Percentiles rank a stretch among this genome's conserved stretches.
phyloP scores from a whole-genome alignment of 208 protist genomes.

The Acanthamoeba polyphaga region DNA sequence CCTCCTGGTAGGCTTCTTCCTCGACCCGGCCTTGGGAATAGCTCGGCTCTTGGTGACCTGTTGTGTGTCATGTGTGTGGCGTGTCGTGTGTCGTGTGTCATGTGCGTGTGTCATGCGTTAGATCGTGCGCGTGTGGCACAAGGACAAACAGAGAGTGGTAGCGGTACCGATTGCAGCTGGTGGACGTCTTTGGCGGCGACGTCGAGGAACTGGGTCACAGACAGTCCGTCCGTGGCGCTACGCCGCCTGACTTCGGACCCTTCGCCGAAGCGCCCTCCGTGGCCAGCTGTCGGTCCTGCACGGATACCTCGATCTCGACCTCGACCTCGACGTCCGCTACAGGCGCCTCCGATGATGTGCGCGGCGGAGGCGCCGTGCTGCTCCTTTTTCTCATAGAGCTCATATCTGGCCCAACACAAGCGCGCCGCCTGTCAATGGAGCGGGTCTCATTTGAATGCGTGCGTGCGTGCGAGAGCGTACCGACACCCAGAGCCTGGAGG shows the following conservation, averaged over 20 bases:
- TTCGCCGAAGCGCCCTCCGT: conserved; percentile 21
- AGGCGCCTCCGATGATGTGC: not conserved
- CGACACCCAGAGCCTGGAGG: too few relatives aligned
- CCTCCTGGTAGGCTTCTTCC: not conserved
- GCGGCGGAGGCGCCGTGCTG: not conserved
- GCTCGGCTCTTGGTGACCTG: not conserved
- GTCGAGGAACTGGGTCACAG: not conserved
- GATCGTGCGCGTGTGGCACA: not conserved
- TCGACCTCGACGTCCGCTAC: not conserved
- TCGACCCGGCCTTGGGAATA: not conserved
- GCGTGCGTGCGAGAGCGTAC: too few relatives aligned
- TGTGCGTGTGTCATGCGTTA: too few relatives aligned
- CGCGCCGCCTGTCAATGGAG: too few relatives aligned
- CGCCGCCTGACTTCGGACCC: not conserved
- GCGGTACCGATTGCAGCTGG: not conserved
- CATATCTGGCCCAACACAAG: not conserved
- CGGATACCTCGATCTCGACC: not conserved
- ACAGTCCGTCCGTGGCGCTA: not conserved
- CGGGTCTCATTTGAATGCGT: too few relatives aligned
- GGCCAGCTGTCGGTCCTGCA: not conserved
- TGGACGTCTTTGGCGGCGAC: not conserved
- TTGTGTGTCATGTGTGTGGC: not conserved
- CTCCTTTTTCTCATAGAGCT: not conserved
- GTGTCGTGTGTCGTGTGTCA: too few relatives aligned
- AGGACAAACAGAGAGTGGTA: not conserved